Evolutionary conservation across 2,329 filamentous ascomycete genomes (phyloP).

Genomic region (Massarina eburnea): DNA sequence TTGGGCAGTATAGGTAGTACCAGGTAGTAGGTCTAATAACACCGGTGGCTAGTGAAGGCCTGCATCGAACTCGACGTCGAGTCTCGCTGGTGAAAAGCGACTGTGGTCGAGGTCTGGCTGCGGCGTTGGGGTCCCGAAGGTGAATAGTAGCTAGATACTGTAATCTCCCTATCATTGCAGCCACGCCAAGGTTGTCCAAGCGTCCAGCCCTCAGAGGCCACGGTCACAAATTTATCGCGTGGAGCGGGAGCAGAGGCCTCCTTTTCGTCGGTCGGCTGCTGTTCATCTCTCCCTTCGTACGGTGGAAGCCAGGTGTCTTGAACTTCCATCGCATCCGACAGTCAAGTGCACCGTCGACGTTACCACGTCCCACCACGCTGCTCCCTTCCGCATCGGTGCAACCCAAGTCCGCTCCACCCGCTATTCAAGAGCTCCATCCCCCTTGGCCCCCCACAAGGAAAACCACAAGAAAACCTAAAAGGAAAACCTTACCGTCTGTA

Average conservation of each 20-base stretch:
- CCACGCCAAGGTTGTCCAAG: neutral
- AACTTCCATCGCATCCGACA: neutral
- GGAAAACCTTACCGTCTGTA: conserved; percentile 7
- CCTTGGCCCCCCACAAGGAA: no score
- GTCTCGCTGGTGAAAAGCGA: no score
- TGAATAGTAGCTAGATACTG: no score
- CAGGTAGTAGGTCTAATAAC: no score
- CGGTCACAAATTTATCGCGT: neutral
- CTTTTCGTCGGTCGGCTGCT: neutral
- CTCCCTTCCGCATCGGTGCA: conserved; percentile 3
- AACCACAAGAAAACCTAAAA: no score
- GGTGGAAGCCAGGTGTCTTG: neutral
- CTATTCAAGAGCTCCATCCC: no score
- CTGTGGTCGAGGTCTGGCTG: no score
- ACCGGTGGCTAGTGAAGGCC: no score
- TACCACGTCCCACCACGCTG: conserved; percentile 6
- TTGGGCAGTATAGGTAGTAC: no score
- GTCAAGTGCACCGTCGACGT: neutral
- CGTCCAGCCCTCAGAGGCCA: neutral
- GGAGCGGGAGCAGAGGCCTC: neutral
- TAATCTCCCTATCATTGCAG: neutral
- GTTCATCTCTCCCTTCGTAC: neutral
- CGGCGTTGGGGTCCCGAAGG: no score
- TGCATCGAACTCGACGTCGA: no score
- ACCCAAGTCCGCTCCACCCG: neutral